phyloP scores from a whole-genome alignment of 202 grass and related monocot genomes.

The Schoenoplectus triqueter region DNA sequence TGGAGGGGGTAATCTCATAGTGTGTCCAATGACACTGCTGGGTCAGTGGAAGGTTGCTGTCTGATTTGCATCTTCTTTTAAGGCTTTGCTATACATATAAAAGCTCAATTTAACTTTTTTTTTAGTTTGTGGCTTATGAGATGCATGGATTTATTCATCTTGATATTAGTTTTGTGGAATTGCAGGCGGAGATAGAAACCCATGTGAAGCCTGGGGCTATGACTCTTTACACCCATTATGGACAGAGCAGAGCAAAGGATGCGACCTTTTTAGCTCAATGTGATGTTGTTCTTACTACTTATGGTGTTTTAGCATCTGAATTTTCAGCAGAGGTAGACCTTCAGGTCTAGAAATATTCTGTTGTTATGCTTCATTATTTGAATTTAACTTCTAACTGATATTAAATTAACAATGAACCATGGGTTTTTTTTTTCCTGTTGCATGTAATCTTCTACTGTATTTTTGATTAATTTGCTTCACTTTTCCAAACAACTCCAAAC shows the following conservation, averaged over 20 bases:
- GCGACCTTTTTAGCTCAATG: conserved; percentile 65
- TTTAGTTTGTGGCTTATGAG: neutral
- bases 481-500: neutral
- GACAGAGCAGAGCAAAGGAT: conserved; percentile 88
- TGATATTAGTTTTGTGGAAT: conserved; percentile 37
- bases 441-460: neutral
- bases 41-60: conserved; percentile 89
- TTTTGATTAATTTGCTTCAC: neutral
- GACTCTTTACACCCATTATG: conserved; percentile 86
- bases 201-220: conserved; percentile 63
- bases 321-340: conserved; percentile 75
- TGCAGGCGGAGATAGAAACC: conserved; percentile 85
- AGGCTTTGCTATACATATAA: conserved; percentile 17
- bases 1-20: conserved; percentile 77
- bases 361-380: neutral
- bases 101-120: neutral
- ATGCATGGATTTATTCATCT: conserved; percentile 31
- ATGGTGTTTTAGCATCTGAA: conserved; percentile 93
- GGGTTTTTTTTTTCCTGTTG: neutral
- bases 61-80: conserved; percentile 6
- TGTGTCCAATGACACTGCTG: conserved; percentile 95
- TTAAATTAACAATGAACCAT: neutral
- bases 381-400: neutral
- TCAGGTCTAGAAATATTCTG: conserved; percentile 34
- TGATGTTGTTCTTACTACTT: conserved; percentile 92